A percentile compares a stretch with the other conserved stretches of the same genome.
These are phyloP conservation scores for Hepatocystis sp. DNA, from an alignment of 169 alveolate genomes.

Conservation along the genomic window DNA sequence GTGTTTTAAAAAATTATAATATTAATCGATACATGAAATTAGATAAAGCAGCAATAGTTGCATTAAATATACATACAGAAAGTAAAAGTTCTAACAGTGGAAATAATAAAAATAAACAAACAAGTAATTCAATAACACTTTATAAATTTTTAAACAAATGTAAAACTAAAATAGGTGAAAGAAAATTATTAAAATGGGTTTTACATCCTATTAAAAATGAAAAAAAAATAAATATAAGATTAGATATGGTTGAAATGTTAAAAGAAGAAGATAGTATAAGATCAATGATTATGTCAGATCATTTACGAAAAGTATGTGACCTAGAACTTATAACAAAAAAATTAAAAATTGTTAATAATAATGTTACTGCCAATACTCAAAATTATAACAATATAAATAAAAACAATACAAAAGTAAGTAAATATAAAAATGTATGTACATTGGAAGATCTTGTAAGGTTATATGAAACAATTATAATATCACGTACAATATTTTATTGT, in stretches of 20 bases:
- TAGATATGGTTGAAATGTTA: slow-evolving; percentile 95
- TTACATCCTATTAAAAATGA: slow-evolving; percentile 95
- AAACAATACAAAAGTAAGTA: not conserved
- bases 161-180: slow-evolving; percentile 94
- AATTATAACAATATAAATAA: not conserved
- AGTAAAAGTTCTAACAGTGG: not conserved
- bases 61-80: slow-evolving; percentile 78
- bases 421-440: slow-evolving; percentile 17
- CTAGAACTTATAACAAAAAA: slow-evolving; percentile 79
- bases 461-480: slow-evolving; percentile 75
- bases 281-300: slow-evolving; percentile 81
- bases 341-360: slow-evolving; percentile 77
- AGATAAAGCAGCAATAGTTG: slow-evolving; percentile 84
- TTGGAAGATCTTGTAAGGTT: slow-evolving; percentile 79
- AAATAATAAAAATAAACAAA: slow-evolving; percentile 7
- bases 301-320: slow-evolving; percentile 88
- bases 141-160: slow-evolving; percentile 93
- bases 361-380: not conserved
- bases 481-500: slow-evolving; percentile 59
- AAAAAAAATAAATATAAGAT: slow-evolving; percentile 91
- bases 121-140: slow-evolving; percentile 56
- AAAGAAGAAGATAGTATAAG: slow-evolving; percentile 77
- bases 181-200: slow-evolving; percentile 94
- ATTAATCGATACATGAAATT: slow-evolving; percentile 79
- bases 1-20: slow-evolving; percentile 75